phyloP scores from a whole-genome alignment of 2,329 filamentous ascomycete species.

The Penicillium sp. region DNA sequence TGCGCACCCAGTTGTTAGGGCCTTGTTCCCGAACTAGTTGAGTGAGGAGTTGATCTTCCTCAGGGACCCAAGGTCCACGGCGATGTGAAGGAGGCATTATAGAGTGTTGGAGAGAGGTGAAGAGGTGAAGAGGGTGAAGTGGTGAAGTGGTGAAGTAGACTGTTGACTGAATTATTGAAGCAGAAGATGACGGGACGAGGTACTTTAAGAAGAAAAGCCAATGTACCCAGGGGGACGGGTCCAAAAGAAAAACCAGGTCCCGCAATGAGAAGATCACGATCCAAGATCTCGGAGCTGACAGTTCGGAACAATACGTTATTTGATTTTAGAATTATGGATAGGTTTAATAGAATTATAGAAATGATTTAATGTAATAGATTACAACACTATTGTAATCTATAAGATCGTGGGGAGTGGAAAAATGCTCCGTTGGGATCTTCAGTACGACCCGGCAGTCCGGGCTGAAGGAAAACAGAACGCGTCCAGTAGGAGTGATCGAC shows the following conservation, averaged over 20 bases:
- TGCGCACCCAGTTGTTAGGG: constrained; percentile 86
- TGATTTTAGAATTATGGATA: neutral
- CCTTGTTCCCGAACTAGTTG: constrained; percentile 71
- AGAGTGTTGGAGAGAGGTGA: neutral
- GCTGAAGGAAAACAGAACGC: constrained; percentile 17
- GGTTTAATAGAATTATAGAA: constrained; percentile 1
- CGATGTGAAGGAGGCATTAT: constrained; percentile 57
- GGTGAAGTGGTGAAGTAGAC: neutral
- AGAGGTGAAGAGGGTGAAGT: neutral
- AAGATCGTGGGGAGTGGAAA: constrained; percentile 13
- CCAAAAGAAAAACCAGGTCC: constrained; percentile 34
- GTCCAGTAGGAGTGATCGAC: constrained; percentile 29
- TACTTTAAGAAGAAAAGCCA: constrained; percentile 18
- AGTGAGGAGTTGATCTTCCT: constrained; percentile 72
- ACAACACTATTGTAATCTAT: constrained; percentile 13
- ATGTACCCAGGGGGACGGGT: constrained; percentile 36
- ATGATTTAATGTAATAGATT: constrained; percentile 4
- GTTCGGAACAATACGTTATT: constrained; percentile 28
- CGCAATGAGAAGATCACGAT: constrained; percentile 43
- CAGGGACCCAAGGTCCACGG: constrained; percentile 80
- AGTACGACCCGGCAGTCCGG: constrained; percentile 29
- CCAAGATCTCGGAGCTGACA: constrained; percentile 45
- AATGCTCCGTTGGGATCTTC: constrained; percentile 26
- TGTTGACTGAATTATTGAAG: neutral
- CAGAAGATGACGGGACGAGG: neutral